Base-by-base conservation (phyloP, 2,329 filamentous ascomycete genomes). In the Botryotinia calthae region DNA sequence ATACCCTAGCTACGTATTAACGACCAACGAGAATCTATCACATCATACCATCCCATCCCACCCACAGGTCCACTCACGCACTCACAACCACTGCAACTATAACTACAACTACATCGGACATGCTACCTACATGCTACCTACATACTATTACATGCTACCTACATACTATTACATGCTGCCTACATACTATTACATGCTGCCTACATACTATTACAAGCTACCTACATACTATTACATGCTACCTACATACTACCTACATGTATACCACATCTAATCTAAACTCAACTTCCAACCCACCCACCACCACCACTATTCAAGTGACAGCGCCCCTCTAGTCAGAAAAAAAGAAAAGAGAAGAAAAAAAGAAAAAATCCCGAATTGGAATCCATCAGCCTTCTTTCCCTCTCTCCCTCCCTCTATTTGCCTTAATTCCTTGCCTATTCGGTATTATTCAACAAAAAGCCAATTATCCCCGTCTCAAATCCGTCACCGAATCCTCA, bases 351-450 rank as follows among this genome's bases (percentile, higher is more conserved):
- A 44, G 20, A 44, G 16, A 44, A 44, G 20, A 20, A 7, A 44
- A 2, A n/a, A 51, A 51, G 7, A 46, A 22, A 44, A 63, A 42
- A 28, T 44, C 63, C 22, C 37, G 44, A 51, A 51, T 48, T 16
- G 22, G 28, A 65, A 51, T 22, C 25, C 20, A 56, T 65, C 44
- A 65, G 63, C 63, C 63, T 51, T 51, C 63, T 51, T 51, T 66
- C 40, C 6, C n/a, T 46, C 40, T 20, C 18, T 48, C 42, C 44
- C 8, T 9, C n/a, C n/a, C 14, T 56, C 51, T 56, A 56, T 46
- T 46, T n/a, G 61, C 40, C 61, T 46, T 9, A 64, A n/a, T 22
- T 25, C 34, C 18, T 37, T 54, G 12, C 25, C 37, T 20, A 8
- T 62, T 22, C 28, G 7, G 14, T n/a, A 62, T 42, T n/a, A 31